These are phyloP conservation scores for Eucalyptus curtisii DNA, from an alignment of 345 rosid genomes.

Conservation along the genomic window DNA sequence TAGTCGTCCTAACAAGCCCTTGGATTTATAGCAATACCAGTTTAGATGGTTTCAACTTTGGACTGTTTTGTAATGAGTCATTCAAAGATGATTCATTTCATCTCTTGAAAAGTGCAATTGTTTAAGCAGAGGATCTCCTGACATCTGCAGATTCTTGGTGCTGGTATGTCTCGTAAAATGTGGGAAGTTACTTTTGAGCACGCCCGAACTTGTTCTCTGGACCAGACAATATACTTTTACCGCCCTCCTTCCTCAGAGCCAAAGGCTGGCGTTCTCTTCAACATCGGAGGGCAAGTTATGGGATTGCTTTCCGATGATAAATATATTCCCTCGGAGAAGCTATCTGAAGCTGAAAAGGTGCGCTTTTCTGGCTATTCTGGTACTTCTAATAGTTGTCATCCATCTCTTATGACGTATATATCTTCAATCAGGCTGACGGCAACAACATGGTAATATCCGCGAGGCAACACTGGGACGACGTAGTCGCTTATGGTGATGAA, in stretches of 20 bases:
- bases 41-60: not conserved
- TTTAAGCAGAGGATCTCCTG: not conserved
- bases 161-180: constrained; percentile 99
- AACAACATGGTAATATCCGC: constrained; percentile 55
- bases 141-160: constrained; percentile 69
- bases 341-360: constrained; percentile 85
- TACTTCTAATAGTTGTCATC: not conserved
- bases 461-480: constrained; percentile 49
- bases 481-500: constrained; percentile 54
- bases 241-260: constrained; percentile 40
- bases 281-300: constrained; percentile 72
- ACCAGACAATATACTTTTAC: constrained; percentile 51
- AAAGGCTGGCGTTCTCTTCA: constrained; percentile 77
- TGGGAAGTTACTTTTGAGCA: constrained; percentile 95
- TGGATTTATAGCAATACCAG: not conserved
- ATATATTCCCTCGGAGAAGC: constrained; percentile 49
- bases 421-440: constrained; percentile 42
- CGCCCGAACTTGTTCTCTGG: constrained; percentile 72
- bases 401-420: not conserved
- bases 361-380: not conserved
- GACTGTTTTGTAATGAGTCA: not conserved
- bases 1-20: not conserved
- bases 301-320: constrained; percentile 66
- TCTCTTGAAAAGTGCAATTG: not conserved
- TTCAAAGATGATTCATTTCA: not conserved